Evolutionary conservation across 495 filamentous ascomycete species (phyloP).

Genomic region (Hyaloscypha variabilis): DNA sequence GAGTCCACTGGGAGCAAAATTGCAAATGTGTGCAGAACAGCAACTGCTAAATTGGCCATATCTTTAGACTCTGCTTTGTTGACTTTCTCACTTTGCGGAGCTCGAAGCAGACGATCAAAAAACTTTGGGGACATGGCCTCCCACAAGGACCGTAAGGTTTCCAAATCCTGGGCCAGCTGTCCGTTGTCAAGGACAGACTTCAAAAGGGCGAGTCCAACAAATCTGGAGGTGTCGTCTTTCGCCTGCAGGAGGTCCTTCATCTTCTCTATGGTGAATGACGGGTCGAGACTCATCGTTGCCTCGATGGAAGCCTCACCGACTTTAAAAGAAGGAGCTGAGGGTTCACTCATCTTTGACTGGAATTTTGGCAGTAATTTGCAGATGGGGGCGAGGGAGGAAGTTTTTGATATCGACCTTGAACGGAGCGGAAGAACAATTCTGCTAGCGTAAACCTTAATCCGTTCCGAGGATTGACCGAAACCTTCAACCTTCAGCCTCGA

Average conservation of each 20-base stretch:
- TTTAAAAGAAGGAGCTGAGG: background rate
- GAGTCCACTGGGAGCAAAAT: constrained; percentile 49
- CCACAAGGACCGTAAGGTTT: constrained; percentile 45
- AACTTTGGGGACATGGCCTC: constrained; percentile 58
- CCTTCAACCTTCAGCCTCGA: constrained; percentile 17
- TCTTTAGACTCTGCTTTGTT: constrained; percentile 45
- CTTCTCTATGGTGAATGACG: constrained; percentile 30
- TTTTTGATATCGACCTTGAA: background rate
- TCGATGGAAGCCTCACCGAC: background rate
- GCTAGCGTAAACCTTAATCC: background rate
- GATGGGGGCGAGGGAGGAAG: background rate
- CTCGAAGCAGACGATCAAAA: constrained; percentile 59
- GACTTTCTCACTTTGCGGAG: constrained; percentile 42
- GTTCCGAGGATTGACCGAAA: background rate
- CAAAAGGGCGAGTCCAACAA: constrained; percentile 66
- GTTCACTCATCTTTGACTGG: background rate
- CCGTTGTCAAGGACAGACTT: constrained; percentile 61
- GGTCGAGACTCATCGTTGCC: background rate
- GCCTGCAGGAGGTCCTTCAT: constrained; percentile 51
- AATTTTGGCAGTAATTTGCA: background rate
- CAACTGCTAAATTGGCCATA: constrained; percentile 64
- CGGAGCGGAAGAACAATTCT: background rate
- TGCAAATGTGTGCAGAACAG: constrained; percentile 61
- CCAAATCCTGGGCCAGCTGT: constrained; percentile 41
- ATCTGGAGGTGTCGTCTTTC: constrained; percentile 64